Conservation (phyloP, 2,329 filamentous ascomycete species). For the Nakataea oryzae region DNA sequence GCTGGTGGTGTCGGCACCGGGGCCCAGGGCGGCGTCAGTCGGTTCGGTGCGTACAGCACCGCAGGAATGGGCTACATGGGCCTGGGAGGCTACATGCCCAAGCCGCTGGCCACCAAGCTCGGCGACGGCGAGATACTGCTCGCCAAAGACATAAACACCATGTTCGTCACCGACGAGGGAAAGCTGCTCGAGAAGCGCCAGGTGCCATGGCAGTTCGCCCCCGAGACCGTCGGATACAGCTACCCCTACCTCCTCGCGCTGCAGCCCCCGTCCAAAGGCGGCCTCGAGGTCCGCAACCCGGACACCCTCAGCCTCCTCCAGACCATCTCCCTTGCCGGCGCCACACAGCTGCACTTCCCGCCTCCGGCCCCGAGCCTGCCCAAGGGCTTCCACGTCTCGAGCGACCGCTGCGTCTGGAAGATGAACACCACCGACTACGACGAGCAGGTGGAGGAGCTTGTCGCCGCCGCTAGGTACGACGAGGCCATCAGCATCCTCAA, state of each 20-base stretch:
- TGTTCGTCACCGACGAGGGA: conserved; percentile 80
- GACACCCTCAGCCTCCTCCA: conserved; percentile 86
- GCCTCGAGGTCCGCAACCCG: conserved; percentile 83
- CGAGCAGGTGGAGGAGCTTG: conserved; percentile 73
- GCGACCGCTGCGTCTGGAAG: conserved; percentile 86
- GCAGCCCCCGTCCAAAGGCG: conserved; percentile 67
- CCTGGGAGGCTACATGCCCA: conserved; percentile 82
- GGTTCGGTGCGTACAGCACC: conserved; percentile 74
- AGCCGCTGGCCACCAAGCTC: conserved; percentile 75
- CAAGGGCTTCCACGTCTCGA: conserved; percentile 89
- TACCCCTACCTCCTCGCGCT: conserved; percentile 91
- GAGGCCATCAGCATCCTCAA: conserved; percentile 83
- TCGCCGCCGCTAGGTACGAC: conserved; percentile 65
- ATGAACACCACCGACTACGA: conserved; percentile 93
- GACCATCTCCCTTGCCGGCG: conserved; percentile 70
- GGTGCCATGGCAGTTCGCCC: conserved; percentile 83
- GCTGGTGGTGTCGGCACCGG: conserved; percentile 39
- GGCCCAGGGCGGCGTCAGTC: conserved; percentile 44
- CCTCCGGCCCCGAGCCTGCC: conserved; percentile 90
- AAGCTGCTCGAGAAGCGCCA: conserved; percentile 75
- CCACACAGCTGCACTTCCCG: conserved; percentile 79
- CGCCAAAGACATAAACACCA: conserved; percentile 94
- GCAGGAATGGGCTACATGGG: conserved; percentile 96
- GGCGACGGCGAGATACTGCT: conserved; percentile 76
- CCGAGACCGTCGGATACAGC: conserved; percentile 87